These are phyloP conservation scores for Alloteropsis semialata DNA, from an alignment of 176 grass and related monocot genomes.

Conservation along the genomic window DNA sequence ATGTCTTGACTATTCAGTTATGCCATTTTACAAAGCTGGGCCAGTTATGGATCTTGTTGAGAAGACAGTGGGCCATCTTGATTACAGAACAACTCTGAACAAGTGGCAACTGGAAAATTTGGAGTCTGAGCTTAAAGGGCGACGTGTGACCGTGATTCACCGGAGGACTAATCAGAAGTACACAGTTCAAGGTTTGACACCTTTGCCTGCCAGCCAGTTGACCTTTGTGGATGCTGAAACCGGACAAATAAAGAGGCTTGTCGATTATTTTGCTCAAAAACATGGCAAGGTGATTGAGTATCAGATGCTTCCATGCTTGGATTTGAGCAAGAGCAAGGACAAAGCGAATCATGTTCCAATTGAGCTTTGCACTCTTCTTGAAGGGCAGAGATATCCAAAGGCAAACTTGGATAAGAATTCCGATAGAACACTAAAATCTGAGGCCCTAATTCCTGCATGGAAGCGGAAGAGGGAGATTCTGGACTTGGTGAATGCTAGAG, in stretches of 20 bases:
- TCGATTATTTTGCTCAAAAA: slow-evolving; percentile 44
- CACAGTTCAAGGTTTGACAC: slow-evolving; percentile 48
- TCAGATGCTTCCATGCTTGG: slow-evolving; percentile 55
- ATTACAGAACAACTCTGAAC: slow-evolving; percentile 26
- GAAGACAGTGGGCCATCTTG: not conserved
- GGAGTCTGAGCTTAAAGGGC: slow-evolving; percentile 33
- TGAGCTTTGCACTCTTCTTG: slow-evolving; percentile 52
- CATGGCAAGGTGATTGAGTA: slow-evolving; percentile 35
- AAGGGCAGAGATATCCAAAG: slow-evolving; percentile 61
- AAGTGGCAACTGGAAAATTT: not conserved
- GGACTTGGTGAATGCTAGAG: slow-evolving; percentile 22
- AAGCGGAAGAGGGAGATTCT: slow-evolving; percentile 33
- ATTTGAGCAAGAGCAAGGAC: slow-evolving; percentile 61
- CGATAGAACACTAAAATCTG: not conserved
- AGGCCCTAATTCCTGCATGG: slow-evolving; percentile 23
- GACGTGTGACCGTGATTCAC: slow-evolving; percentile 51
- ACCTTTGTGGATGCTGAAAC: slow-evolving; percentile 49
- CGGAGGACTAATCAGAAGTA: slow-evolving; percentile 50
- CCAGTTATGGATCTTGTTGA: slow-evolving; percentile 33
- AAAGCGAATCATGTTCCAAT: slow-evolving; percentile 52
- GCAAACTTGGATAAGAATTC: slow-evolving; percentile 14
- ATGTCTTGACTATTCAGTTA: slow-evolving; percentile 51
- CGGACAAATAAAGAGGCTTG: slow-evolving; percentile 28
- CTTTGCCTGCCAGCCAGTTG: slow-evolving; percentile 34
- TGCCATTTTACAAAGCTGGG: slow-evolving; percentile 46